phyloP scores from a whole-genome alignment of 192 early-diverging fungal genomes.

The Backusella psychrophila region DNA sequence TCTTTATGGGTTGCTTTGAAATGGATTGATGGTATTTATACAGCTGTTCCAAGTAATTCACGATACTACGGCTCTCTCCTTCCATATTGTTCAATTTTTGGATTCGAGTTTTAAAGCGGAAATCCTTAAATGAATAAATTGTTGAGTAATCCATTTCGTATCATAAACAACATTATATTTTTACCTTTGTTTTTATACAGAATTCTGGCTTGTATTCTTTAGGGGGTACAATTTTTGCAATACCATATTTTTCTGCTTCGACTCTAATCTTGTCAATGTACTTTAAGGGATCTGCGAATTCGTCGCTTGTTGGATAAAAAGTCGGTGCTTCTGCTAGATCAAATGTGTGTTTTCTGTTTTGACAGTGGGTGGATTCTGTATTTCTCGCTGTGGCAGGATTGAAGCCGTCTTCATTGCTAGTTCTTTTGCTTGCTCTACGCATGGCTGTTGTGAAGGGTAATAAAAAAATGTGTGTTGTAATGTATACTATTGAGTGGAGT shows the following conservation, averaged over 20 bases:
- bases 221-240: conserved; percentile 94
- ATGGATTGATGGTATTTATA: conserved; percentile 83
- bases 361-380: background rate
- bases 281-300: conserved; percentile 81
- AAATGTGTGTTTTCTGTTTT: conserved; percentile 40
- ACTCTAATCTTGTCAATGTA: conserved; percentile 83
- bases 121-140: too few species aligned
- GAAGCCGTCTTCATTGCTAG: background rate
- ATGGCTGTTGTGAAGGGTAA: background rate
- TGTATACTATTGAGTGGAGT: background rate
- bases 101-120: conserved; percentile 85
- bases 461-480: background rate
- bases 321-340: conserved; percentile 71
- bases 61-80: conserved; percentile 77
- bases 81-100: conserved; percentile 93
- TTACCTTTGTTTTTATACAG: conserved; percentile 75
- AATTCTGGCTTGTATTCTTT: conserved; percentile 81
- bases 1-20: conserved; percentile 69
- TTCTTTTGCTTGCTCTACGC: conserved; percentile 8
- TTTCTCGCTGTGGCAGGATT: conserved; percentile 7
- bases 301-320: conserved; percentile 76
- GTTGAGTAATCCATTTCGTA: background rate
- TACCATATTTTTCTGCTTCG: conserved; percentile 74
- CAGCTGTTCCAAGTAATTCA: conserved; percentile 92
- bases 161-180: background rate